Evolutionary conservation across 306 rosid genomes (phyloP), one percentile per base, ranked within the genome.

Genomic region (Medicago arabica): DNA sequence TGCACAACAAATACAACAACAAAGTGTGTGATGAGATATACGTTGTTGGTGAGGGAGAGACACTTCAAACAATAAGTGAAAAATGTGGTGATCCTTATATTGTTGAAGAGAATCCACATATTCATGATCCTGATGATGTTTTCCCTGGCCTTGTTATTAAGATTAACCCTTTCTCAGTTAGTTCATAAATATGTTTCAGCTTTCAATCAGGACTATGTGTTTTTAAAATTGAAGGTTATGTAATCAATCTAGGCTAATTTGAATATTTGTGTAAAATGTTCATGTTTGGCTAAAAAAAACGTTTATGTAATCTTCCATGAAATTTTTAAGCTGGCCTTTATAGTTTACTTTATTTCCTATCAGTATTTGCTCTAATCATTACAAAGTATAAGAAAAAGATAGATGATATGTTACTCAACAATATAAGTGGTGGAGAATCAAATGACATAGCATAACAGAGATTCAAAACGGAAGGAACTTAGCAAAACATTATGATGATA

Each of bases 111-210:
- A 93, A 93, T 78, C 97, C 97, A 18, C 97, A 91, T 43, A 91
- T 93, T 10, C 91, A 93, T 55, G 98, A 93, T 49, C 90, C 92
- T 17, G 97, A 91, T 55, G 98, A 93, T 78, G 96, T 93, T 58
- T 93, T 88, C 83, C 98, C 97, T 63, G 97, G 97, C 57, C 78
- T 91, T 4, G 92, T 93, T 43, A 91, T 93, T 86, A 93, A 87
- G 91, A 89, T 93, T 71, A 88, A 80, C 66, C 92, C 97, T 76
- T 91, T 87, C 75, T 43, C 69, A 2, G 5, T 41, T 53, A 75
- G 73, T 60, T 60, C 73, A 60, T 75, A 61, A 21, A 28, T 31
- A 61, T 61, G 43, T 61, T 61, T 55, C 61, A 28, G 4, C 31
- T 28, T 28, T 28, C 3, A 28, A 28, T 28, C 11, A 8, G 5